These are phyloP conservation scores for Senecio squalidus DNA, from an alignment of 140 eudicot species.

Conservation along the genomic window DNA sequence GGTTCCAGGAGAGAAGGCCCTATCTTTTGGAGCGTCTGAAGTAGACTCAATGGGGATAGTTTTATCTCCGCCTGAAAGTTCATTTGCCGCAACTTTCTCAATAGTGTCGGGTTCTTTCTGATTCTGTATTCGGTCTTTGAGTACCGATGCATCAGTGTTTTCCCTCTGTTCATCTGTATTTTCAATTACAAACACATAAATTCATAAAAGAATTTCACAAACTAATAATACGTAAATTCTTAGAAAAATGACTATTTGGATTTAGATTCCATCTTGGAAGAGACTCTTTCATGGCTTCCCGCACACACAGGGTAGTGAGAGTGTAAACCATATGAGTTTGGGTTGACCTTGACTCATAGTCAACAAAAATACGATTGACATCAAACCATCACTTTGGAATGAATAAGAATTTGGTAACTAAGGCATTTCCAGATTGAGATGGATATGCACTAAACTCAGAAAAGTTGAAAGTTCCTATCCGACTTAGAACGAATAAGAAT, in stretches of 20 bases:
- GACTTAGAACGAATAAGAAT: no score
- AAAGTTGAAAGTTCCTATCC: no score
- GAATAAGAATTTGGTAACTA: not conserved
- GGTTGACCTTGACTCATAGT: conserved; percentile 1
- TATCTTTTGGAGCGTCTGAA: conserved; percentile 29
- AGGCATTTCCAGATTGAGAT: not conserved
- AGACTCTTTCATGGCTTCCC: not conserved
- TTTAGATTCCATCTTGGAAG: conserved; percentile 9
- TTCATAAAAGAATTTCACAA: not conserved
- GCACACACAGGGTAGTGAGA: not conserved
- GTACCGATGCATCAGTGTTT: conserved; percentile 37
- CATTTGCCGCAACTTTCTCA: conserved; percentile 31
- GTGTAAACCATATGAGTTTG: not conserved
- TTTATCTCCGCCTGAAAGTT: conserved; percentile 37
- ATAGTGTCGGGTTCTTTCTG: conserved; percentile 38
- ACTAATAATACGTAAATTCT: not conserved
- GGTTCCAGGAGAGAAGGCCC: conserved; percentile 71
- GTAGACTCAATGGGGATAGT: conserved; percentile 34
- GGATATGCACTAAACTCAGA: no score
- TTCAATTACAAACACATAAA: conserved; percentile 16
- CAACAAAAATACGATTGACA: not conserved
- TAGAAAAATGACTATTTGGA: not conserved
- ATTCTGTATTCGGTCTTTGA: conserved; percentile 38
- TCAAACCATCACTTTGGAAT: not conserved
- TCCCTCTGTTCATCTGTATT: conserved; percentile 45